A percentile compares a stretch with the other conserved stretches of the same genome.
Conservation (phyloP, 2,329 filamentous ascomycete species). For the Ophiognomonia clavigignenti-juglandacearum region DNA sequence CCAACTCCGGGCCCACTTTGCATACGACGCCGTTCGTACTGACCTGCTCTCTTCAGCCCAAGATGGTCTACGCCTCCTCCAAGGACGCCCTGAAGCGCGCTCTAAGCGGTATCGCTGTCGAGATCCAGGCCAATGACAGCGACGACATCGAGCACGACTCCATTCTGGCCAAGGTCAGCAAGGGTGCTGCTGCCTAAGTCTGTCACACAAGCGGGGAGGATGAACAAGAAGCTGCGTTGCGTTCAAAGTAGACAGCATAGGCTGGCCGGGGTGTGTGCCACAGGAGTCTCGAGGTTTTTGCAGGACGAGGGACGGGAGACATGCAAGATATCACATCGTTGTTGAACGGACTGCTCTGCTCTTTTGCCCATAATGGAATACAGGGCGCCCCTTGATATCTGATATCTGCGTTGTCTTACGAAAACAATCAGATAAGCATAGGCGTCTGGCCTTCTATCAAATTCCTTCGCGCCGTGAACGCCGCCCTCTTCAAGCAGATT, state of each 20-base stretch:
- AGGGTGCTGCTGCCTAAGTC: slow-evolving; percentile 43
- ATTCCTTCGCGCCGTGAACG: neutral
- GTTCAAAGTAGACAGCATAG: slow-evolving; percentile 10
- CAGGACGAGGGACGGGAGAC: neutral
- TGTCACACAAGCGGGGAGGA: neutral
- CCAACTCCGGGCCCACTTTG: too few relatives aligned
- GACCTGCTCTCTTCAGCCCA: slow-evolving; percentile 50
- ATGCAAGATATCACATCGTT: slow-evolving; percentile 3
- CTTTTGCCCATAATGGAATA: slow-evolving; percentile 14
- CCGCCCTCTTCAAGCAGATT: too few relatives aligned
- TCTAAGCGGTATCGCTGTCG: slow-evolving; percentile 68
- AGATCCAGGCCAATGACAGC: slow-evolving; percentile 79
- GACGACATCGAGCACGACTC: slow-evolving; percentile 77
- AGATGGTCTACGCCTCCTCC: slow-evolving; percentile 88
- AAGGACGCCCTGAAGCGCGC: slow-evolving; percentile 81
- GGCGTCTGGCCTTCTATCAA: slow-evolving; percentile 9
- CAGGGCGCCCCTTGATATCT: slow-evolving; percentile 9
- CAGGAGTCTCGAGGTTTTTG: slow-evolving; percentile 1
- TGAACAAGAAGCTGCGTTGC: slow-evolving; percentile 10
- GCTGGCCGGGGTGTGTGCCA: neutral
- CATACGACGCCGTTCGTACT: slow-evolving; percentile 14
- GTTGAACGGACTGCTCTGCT: slow-evolving; percentile 9
- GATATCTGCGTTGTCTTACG: slow-evolving; percentile 13
- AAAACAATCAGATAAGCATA: slow-evolving; percentile 11
- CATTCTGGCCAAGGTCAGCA: slow-evolving; percentile 63